Base-by-base conservation (phyloP, 192 early-diverging fungal genomes). In the Diversispora eburnea region DNA sequence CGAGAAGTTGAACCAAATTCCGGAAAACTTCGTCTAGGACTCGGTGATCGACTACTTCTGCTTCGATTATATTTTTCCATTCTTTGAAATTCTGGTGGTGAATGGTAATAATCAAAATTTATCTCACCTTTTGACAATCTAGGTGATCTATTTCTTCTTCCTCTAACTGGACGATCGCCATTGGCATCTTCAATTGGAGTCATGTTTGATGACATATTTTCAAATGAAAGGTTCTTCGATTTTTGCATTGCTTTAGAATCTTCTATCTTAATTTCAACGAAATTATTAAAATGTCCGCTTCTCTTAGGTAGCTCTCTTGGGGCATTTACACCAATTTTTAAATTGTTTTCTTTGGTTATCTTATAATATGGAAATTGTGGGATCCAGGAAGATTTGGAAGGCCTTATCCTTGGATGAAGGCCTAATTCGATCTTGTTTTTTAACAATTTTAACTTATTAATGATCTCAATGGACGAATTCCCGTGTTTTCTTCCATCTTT, bases 1-100 rank as follows among this genome's bases (percentile, higher is more conserved):
- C 57, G 57, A 59, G 67, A 49, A n/a, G 48, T 22, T 7, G 67
- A 68, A 9, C 67, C 17, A 67, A 12, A 47, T 22, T 47, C 65
- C 1, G 48, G 67, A 43, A 43, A 13, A 55, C 33, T 12, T 49
- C 51, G 48, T 54, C 22, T 68, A 51, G 45, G 51, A 15, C 67
- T 68, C 20, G 15, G 5, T 22, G 67, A 68, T 51, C 67, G 49
- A 68, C 67, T 68, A 45, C 39, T 33, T 1, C 43, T 63, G 8
- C 61, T 20, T 61, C 12, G 61, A 63, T 43, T 10, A 63, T 63
- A 33, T n/a, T n/a, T 42, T 42, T n/a, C 42, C 15, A 45, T 42
- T 41, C 6, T 20, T 63, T 9, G n/a, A n/a, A n/a, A 15, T 63
- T 63, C 8, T 43, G 17, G 45, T 63, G n/a, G 13, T 8, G 17